These are phyloP conservation scores for Rosa multiflora DNA, from an alignment of 306 rosid genomes.

Conservation along the genomic window DNA sequence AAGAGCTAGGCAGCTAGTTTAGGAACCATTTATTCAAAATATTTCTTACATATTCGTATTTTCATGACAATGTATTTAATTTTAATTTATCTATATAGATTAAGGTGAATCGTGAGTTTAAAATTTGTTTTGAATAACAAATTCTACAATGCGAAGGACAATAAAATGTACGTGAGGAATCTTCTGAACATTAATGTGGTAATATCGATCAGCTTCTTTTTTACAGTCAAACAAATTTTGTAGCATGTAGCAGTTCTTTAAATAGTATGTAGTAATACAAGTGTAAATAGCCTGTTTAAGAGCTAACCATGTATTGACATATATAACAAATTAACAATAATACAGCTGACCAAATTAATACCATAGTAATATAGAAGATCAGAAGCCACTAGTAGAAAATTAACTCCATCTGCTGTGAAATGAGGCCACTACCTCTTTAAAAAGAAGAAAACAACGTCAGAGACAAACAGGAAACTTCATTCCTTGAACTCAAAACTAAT, in stretches of 20 bases:
- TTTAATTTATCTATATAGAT: neutral
- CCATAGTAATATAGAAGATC: neutral
- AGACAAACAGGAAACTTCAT: neutral
- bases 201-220: too few relatives aligned
- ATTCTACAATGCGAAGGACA: conserved; percentile 11
- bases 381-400: too few relatives aligned
- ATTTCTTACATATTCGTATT: neutral
- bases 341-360: neutral
- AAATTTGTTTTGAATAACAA: conserved; percentile 1
- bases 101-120: neutral
- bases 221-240: neutral
- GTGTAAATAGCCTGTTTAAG: neutral
- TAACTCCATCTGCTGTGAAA: neutral
- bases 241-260: neutral
- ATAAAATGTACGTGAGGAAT: neutral
- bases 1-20: conserved; percentile 21
- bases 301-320: neutral
- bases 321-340: too few relatives aligned
- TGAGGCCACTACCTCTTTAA: neutral
- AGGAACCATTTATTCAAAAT: conserved; percentile 31
- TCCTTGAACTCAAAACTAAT: too few relatives aligned
- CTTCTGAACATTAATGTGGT: neutral
- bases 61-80: neutral
- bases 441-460: neutral
- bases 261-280: neutral